These are phyloP conservation scores for Cyberlindnera meyerae DNA, from an alignment of 805 yeast genomes.

Conservation along the genomic window DNA sequence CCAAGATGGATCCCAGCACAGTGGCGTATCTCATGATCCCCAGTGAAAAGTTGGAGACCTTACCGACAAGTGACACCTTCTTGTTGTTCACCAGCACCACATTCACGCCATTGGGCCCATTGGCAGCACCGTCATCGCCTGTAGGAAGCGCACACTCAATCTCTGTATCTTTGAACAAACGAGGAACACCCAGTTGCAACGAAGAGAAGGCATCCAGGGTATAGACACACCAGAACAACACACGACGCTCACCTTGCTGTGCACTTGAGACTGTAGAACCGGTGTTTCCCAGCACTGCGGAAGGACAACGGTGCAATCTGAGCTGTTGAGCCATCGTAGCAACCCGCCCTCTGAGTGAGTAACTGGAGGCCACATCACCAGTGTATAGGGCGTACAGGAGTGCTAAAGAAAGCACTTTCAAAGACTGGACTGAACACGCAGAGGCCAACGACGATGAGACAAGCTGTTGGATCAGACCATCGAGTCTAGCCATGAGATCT, in stretches of 20 bases:
- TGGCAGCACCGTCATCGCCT: conserved; percentile 37
- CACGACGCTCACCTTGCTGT: conserved; percentile 79
- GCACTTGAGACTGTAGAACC: conserved; percentile 61
- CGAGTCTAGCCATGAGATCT: conserved; percentile 44
- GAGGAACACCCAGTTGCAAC: conserved; percentile 75
- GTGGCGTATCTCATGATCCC: conserved; percentile 65
- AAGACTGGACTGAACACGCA: conserved; percentile 58
- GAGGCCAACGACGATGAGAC: conserved; percentile 56
- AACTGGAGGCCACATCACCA: conserved; percentile 71
- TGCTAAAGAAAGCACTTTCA: conserved; percentile 66
- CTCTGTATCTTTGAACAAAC: conserved; percentile 73
- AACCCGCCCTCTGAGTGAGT: conserved; percentile 69
- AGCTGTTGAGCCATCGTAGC: conserved; percentile 82
- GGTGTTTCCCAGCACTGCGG: conserved; percentile 64
- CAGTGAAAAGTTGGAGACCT: conserved; percentile 59
- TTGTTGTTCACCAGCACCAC: conserved; percentile 56
- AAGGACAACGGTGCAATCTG: conserved; percentile 81
- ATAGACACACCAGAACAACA: conserved; percentile 81
- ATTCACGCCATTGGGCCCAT: conserved; percentile 44
- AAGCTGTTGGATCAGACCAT: conserved; percentile 56
- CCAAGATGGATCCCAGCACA: conserved; percentile 68
- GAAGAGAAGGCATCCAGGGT: conserved; percentile 72
- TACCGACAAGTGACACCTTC: conserved; percentile 60
- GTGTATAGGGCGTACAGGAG: conserved; percentile 64
- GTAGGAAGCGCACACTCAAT: conserved; percentile 85